Conservation (phyloP, 2,329 filamentous ascomycete species). For the Pezicula carpinea region DNA sequence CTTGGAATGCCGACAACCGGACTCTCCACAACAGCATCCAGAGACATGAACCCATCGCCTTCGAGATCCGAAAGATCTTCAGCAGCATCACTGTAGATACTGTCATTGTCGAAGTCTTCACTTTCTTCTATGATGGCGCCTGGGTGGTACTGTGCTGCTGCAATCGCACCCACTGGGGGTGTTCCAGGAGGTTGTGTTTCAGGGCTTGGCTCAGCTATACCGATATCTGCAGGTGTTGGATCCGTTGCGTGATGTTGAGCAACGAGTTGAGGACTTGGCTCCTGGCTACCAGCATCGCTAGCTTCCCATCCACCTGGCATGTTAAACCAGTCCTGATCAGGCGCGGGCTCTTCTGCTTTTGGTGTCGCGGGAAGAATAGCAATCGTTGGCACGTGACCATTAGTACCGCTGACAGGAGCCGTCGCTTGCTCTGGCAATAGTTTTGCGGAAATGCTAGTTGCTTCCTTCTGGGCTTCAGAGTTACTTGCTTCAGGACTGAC, state of each 20-base stretch:
- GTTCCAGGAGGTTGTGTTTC: conserved; percentile 1
- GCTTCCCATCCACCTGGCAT: conserved; percentile 57
- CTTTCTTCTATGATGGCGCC: conserved; percentile 22
- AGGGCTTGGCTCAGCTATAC: conserved; percentile 17
- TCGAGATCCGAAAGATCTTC: conserved; percentile 66
- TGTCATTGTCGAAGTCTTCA: conserved; percentile 46
- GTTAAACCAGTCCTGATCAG: conserved; percentile 27
- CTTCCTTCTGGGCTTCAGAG: too few species aligned
- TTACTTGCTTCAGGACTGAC: not conserved
- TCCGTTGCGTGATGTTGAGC: conserved; percentile 11
- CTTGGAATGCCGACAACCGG: conserved; percentile 35
- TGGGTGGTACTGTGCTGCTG: conserved; percentile 31
- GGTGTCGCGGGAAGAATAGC: conserved; percentile 43
- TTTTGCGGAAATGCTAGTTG: not conserved
- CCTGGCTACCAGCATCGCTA: conserved; percentile 34
- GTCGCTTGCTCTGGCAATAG: not conserved
- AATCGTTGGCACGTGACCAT: conserved; percentile 35
- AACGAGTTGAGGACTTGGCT: conserved; percentile 1
- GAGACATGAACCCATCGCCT: conserved; percentile 63
- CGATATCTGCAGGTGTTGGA: conserved; percentile 15
- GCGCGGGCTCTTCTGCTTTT: conserved; percentile 31
- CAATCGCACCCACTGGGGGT: conserved; percentile 12
- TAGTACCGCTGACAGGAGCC: conserved; percentile 1
- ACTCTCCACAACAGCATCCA: conserved; percentile 66
- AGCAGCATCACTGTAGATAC: conserved; percentile 71